A percentile compares a stretch with the other conserved stretches of the same genome.
Conservation (phyloP, 768 basidiomycete species). For the Cystoderma amianthinum region DNA sequence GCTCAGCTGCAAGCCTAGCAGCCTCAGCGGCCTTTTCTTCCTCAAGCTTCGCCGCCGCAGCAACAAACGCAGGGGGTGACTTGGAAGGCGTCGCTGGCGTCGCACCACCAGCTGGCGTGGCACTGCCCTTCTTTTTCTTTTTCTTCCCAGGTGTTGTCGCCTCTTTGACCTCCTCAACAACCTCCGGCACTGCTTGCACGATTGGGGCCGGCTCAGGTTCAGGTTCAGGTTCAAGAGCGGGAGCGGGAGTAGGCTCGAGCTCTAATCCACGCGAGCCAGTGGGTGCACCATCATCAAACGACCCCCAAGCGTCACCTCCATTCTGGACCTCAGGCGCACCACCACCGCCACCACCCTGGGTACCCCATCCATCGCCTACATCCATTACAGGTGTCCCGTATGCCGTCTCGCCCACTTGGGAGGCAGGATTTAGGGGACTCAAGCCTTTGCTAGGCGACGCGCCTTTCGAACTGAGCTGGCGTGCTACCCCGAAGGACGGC, state of each 20-base stretch:
- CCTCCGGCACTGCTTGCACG: no score
- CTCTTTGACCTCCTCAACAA: constrained; percentile 9
- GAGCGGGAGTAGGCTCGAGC: no score
- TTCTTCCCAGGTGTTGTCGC: constrained; percentile 12
- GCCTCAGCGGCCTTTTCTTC: constrained; percentile 3
- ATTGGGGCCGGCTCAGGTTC: constrained; percentile 8
- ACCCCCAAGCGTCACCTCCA: constrained; percentile 8
- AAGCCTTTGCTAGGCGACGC: constrained; percentile 17
- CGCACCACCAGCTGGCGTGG: not conserved
- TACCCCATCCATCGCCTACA: constrained; percentile 7
- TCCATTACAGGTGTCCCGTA: constrained; percentile 7
- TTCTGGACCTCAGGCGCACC: not conserved
- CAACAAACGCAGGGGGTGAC: not conserved
- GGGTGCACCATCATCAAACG: constrained; percentile 5
- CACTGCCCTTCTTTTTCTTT: constrained; percentile 15
- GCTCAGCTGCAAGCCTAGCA: constrained; percentile 2
- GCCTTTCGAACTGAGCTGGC: constrained; percentile 15
- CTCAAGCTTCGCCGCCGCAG: not conserved
- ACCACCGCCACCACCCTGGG: constrained; percentile 3
- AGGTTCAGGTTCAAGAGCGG: constrained; percentile 6
- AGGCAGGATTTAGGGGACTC: constrained; percentile 27
- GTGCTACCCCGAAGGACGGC: constrained; percentile 5
- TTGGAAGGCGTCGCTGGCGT: not conserved
- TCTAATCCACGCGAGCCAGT: constrained; percentile 4
- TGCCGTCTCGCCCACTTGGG: constrained; percentile 9